Conservation (phyloP, 371 early-diverging fungal genomes). For the Actinomortierella ambigua region DNA sequence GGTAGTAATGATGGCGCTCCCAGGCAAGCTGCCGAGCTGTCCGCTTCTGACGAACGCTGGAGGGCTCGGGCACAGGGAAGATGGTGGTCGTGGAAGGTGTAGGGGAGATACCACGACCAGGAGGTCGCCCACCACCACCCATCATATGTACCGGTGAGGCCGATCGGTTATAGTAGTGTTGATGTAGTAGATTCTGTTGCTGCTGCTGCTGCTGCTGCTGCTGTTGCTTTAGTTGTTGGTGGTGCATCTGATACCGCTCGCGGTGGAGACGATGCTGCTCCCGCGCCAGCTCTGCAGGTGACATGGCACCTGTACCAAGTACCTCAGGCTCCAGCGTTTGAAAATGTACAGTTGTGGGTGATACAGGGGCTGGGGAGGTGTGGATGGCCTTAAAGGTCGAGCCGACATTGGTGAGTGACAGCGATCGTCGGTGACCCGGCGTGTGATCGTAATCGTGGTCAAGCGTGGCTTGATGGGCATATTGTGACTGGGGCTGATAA, state of each 20-base stretch:
- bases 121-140: not conserved
- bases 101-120: not conserved
- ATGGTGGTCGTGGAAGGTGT: not conserved
- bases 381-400: not conserved
- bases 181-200: constrained; percentile 1
- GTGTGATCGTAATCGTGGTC: not conserved
- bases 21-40: constrained; percentile 32
- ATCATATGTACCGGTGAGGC: constrained; percentile 1
- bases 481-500: too few relatives aligned
- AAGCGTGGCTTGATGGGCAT: too few relatives aligned
- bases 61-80: not conserved
- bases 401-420: constrained; percentile 8
- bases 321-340: not conserved
- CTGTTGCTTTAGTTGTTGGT: constrained; percentile 16
- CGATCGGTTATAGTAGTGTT: constrained; percentile 5
- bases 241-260: constrained; percentile 22
- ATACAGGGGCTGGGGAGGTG: not conserved
- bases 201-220: constrained; percentile 15
- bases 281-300: constrained; percentile 30
- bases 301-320: constrained; percentile 1
- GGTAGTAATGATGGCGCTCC: constrained; percentile 30
- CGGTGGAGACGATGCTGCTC: constrained; percentile 20
- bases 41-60: constrained; percentile 5
- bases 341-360: not conserved
- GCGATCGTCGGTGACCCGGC: constrained; percentile 9